Percentiles rank a stretch among this genome's conserved stretches.
Conservation (phyloP, 2,329 filamentous ascomycete genomes). For the Zelopaecilomyces penicillatus region DNA sequence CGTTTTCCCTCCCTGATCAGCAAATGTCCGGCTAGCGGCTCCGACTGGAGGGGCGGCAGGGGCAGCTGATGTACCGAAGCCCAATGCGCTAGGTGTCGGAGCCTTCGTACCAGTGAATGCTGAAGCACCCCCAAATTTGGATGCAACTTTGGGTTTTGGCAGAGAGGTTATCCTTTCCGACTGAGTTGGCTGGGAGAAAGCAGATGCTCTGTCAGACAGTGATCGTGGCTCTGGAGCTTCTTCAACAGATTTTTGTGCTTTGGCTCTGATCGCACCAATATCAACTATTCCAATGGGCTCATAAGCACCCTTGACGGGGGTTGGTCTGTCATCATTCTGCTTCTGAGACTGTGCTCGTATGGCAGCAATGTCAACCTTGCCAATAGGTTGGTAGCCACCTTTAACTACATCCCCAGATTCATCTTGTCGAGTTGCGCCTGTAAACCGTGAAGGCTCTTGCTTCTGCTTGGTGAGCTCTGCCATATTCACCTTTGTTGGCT, state of each 20-base stretch:
- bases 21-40: conserved; percentile 83
- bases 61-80: conserved; percentile 51
- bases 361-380: conserved; percentile 94
- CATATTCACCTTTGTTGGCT: conserved; percentile 93
- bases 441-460: conserved; percentile 55
- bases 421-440: conserved; percentile 35
- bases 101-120: conserved; percentile 84
- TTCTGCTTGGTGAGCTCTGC: conserved; percentile 71
- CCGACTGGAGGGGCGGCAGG: conserved; percentile 56
- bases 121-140: conserved; percentile 68
- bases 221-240: conserved; percentile 42
- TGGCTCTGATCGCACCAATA: conserved; percentile 85
- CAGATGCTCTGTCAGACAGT: conserved; percentile 66
- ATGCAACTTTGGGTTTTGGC: conserved; percentile 91
- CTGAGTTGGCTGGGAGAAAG: conserved; percentile 52
- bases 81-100: conserved; percentile 63
- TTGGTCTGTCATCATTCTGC: conserved; percentile 68
- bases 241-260: conserved; percentile 59
- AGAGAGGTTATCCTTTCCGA: conserved; percentile 77
- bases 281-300: conserved; percentile 95
- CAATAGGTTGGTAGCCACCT: conserved; percentile 86
- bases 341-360: conserved; percentile 68
- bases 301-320: conserved; percentile 83
- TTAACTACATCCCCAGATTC: conserved; percentile 57
- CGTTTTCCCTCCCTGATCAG: conserved; percentile 89